Percentiles rank a stretch among this genome's conserved stretches.
These are phyloP conservation scores for Candida multigemmis DNA, from an alignment of 805 yeast genomes.

Conservation along the genomic window DNA sequence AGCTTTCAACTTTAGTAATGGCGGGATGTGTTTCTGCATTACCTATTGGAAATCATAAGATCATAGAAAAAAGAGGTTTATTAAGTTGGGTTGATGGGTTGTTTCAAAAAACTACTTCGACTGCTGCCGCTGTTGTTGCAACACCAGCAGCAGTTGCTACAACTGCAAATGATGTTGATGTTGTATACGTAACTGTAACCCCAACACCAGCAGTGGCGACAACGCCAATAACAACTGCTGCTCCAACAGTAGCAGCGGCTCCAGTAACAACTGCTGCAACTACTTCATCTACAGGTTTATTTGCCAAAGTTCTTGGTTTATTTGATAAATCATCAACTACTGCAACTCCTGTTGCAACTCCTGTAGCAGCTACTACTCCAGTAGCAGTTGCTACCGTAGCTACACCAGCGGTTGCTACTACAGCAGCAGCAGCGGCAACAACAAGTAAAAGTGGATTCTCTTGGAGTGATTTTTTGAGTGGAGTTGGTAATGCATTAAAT, in stretches of 20 bases:
- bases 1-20: too few species aligned
- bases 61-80: too few species aligned
- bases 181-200: slow-evolving; percentile 2
- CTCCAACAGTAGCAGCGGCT: slow-evolving; percentile 8
- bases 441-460: slow-evolving; percentile 1
- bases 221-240: slow-evolving; percentile 3
- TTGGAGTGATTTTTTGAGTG: not conserved
- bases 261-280: slow-evolving; percentile 18
- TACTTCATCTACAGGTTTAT: slow-evolving; percentile 16
- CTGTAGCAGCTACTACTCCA: slow-evolving; percentile 11
- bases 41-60: too few species aligned
- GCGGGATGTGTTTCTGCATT: too few species aligned
- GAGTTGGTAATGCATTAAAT: not conserved
- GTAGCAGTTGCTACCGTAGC: slow-evolving; percentile 6
- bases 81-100: too few species aligned
- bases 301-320: slow-evolving; percentile 1
- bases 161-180: slow-evolving; percentile 2
- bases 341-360: slow-evolving; percentile 11
- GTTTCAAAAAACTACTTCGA: too few species aligned
- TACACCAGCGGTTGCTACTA: slow-evolving; percentile 6
- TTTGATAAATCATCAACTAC: slow-evolving; percentile 6
- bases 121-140: slow-evolving; percentile 1
- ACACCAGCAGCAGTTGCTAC: slow-evolving; percentile 2
- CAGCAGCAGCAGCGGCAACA: slow-evolving; percentile 7
- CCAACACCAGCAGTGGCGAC: slow-evolving; percentile 2